Conservation (phyloP, 768 basidiomycete genomes). For the Calocybe cyanea region DNA sequence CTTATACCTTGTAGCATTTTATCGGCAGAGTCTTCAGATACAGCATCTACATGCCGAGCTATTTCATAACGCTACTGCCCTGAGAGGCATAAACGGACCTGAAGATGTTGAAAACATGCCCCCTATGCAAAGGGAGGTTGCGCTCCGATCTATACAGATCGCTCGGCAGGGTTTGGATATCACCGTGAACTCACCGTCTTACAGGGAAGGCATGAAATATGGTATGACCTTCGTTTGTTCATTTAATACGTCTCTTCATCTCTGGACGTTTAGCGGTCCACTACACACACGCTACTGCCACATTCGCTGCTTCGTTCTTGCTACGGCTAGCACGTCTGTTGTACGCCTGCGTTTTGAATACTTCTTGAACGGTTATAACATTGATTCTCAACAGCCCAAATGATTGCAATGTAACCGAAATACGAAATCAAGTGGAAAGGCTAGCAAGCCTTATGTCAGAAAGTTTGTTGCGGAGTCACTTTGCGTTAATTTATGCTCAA, state of each 20-base stretch:
- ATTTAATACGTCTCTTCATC: slow-evolving; percentile 4
- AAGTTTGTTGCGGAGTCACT: slow-evolving; percentile 47
- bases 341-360: slow-evolving; percentile 39
- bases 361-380: not conserved
- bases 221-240: slow-evolving; percentile 39
- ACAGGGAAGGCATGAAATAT: slow-evolving; percentile 90
- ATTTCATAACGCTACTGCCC: slow-evolving; percentile 80
- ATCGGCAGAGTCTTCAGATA: slow-evolving; percentile 82
- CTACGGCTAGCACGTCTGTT: slow-evolving; percentile 84
- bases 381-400: slow-evolving; percentile 55
- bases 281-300: slow-evolving; percentile 89
- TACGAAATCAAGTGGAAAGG: slow-evolving; percentile 74
- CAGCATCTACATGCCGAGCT: slow-evolving; percentile 85
- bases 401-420: slow-evolving; percentile 73
- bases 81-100: slow-evolving; percentile 79
- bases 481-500: not conserved
- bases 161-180: slow-evolving; percentile 80
- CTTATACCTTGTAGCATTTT: slow-evolving; percentile 56
- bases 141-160: slow-evolving; percentile 78
- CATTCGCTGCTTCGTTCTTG: slow-evolving; percentile 89
- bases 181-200: slow-evolving; percentile 78
- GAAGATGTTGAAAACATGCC: slow-evolving; percentile 88
- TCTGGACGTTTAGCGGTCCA: slow-evolving; percentile 59
- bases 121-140: slow-evolving; percentile 69
- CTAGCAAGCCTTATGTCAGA: slow-evolving; percentile 73